Evolutionary conservation across 768 basidiomycete genomes (phyloP).

Genomic region (Lentinus brumalis): DNA sequence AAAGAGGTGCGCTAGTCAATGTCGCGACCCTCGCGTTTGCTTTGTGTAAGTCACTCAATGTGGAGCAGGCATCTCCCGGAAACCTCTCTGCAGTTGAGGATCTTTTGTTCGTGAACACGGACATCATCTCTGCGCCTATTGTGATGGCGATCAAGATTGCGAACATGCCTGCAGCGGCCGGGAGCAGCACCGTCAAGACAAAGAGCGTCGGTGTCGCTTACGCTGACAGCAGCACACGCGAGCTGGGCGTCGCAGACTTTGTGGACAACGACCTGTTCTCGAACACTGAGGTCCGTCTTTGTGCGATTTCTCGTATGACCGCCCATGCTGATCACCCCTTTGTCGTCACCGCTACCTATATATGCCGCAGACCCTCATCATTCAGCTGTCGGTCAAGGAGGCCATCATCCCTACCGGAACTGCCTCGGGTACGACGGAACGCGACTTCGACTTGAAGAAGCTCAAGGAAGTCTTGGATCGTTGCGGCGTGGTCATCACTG

Average conservation of each 20-base stretch:
- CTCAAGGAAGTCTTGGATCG: slow-evolving; percentile 85
- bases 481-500: slow-evolving; percentile 88
- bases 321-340: background rate
- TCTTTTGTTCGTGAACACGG: slow-evolving; percentile 75
- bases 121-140: slow-evolving; percentile 82
- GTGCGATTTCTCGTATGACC: background rate
- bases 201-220: slow-evolving; percentile 87
- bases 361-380: slow-evolving; percentile 75
- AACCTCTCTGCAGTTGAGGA: slow-evolving; percentile 59
- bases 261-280: slow-evolving; percentile 95
- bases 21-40: background rate
- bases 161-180: slow-evolving; percentile 46
- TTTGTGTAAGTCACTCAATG: background rate
- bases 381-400: slow-evolving; percentile 97
- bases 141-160: slow-evolving; percentile 87
- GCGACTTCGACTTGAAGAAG: slow-evolving; percentile 88
- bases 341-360: background rate
- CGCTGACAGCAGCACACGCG: slow-evolving; percentile 83
- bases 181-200: slow-evolving; percentile 53
- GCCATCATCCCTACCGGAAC: slow-evolving; percentile 83
- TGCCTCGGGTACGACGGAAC: slow-evolving; percentile 67
- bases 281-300: slow-evolving; percentile 75
- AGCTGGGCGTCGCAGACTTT: slow-evolving; percentile 89
- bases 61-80: slow-evolving; percentile 65
- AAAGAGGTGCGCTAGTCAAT: slow-evolving; percentile 61